phyloP scores from a whole-genome alignment of 2,329 filamentous ascomycete genomes.

The Colletotrichum lindemuthianum region DNA sequence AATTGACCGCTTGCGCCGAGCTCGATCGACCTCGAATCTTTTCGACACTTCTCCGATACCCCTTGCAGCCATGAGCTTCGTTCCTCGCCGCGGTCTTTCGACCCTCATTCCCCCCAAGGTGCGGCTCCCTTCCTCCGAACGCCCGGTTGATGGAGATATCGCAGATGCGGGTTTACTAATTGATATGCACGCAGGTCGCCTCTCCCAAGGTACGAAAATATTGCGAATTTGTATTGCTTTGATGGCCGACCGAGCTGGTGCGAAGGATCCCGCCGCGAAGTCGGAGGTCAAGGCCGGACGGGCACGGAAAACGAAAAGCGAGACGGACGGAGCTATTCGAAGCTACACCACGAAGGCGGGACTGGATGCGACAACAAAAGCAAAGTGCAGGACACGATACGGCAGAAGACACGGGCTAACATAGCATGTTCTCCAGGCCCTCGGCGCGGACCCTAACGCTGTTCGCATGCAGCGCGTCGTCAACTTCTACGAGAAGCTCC shows the following conservation, averaged over 20 bases:
- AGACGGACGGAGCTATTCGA: slow-evolving; percentile 32
- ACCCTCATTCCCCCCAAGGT: slow-evolving; percentile 99
- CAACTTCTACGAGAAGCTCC: slow-evolving; percentile 98
- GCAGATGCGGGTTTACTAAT: slow-evolving; percentile 17
- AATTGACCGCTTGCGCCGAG: slow-evolving; percentile 35
- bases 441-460: slow-evolving; percentile 94
- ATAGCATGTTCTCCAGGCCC: slow-evolving; percentile 69
- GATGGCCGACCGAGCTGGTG: slow-evolving; percentile 21
- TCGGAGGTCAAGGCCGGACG: slow-evolving; percentile 19
- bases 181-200: slow-evolving; percentile 68
- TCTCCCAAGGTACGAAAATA: slow-evolving; percentile 79
- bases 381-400: background rate
- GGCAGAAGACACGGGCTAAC: slow-evolving; percentile 47
- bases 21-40: slow-evolving; percentile 40
- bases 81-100: slow-evolving; percentile 90
- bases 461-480: slow-evolving; percentile 98
- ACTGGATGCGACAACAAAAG: background rate
- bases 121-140: slow-evolving; percentile 46
- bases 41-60: slow-evolving; percentile 40
- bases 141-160: background rate
- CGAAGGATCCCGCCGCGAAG: slow-evolving; percentile 14
- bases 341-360: slow-evolving; percentile 1
- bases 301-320: background rate
- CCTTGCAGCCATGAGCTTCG: slow-evolving; percentile 85
- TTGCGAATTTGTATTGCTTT: slow-evolving; percentile 10